phyloP scores from a whole-genome alignment of 2,329 filamentous ascomycete genomes.

The Tolypocladium ophioglossoides region DNA sequence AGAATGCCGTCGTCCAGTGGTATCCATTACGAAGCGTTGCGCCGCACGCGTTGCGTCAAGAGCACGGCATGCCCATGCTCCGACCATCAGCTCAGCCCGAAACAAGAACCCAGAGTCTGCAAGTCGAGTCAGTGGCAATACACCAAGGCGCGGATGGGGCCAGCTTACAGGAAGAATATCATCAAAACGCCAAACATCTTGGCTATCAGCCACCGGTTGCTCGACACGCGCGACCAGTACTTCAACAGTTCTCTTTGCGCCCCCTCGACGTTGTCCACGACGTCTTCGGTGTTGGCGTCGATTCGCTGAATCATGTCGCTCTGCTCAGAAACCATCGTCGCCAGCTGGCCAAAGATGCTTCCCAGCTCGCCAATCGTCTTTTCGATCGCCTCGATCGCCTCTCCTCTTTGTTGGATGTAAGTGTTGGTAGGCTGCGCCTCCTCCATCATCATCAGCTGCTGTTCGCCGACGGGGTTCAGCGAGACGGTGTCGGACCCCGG shows the following conservation, averaged over 20 bases:
- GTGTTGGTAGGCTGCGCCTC: constrained; percentile 77
- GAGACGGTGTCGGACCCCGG: constrained; percentile 68
- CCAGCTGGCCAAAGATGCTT: constrained; percentile 82
- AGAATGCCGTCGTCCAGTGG: neutral
- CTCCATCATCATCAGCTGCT: constrained; percentile 86
- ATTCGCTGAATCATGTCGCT: constrained; percentile 96
- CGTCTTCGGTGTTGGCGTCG: constrained; percentile 93
- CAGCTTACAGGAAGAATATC: constrained; percentile 69
- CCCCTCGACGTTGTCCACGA: constrained; percentile 96
- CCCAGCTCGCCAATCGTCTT: constrained; percentile 89
- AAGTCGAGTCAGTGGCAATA: constrained; percentile 5
- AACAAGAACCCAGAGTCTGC: constrained; percentile 29
- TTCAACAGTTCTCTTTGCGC: constrained; percentile 92
- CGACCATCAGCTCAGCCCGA: constrained; percentile 17
- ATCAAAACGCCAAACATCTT: constrained; percentile 75
- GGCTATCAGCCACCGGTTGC: constrained; percentile 90
- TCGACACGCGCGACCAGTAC: constrained; percentile 90
- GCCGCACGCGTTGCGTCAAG: neutral
- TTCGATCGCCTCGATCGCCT: constrained; percentile 95
- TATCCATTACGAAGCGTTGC: neutral
- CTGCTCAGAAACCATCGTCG: constrained; percentile 95
- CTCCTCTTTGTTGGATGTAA: constrained; percentile 87
- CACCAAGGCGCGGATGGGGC: neutral
- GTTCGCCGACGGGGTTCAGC: constrained; percentile 68
- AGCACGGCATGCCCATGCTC: neutral